Base-by-base conservation (phyloP, 345 rosid species). In the Eucalyptus cloeziana region DNA sequence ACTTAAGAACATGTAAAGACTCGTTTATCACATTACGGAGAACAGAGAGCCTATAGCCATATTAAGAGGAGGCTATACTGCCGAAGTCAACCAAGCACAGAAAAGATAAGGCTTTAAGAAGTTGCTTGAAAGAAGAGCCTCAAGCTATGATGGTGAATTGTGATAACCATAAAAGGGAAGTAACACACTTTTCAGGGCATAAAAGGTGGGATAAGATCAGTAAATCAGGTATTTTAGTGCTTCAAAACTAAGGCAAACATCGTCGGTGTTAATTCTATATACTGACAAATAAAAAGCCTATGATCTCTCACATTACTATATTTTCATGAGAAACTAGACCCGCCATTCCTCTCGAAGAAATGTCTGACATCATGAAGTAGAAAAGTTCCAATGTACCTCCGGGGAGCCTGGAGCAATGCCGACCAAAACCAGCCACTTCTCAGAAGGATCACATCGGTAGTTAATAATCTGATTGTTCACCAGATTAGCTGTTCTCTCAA, bases 391-490 rank as follows among this genome's bases (percentile, higher is more conserved):
- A 87, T 90, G 71, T 95, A 97, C 99, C 99, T 98, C 99, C 44
- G 98, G 95, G 86, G 99, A 93, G 76, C 99, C 99, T 90, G 99
- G 99, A 76, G 99, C 98, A 91, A 96, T 98, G 91, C 99, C 99
- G 93, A 98, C 93, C 94, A 97, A 92, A 89, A 98, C 99, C 91
- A 98, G 91, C 99, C 99, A 98, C 91, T 98, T 98, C 94, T 96
- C 99, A 30, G 96, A 91, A 86, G 98, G 97, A 88, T 97, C 99
- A 92, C 99, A 98, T 89, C 95, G 94, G 88, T 98, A 98, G 93
- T 98, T 98, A 76, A 98, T 98, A 86, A 98, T 96, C 94, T 98
- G 99, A 94, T 96, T 98, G 94, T 93, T 98, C 85, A 89, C 92
- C 95, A 98, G 92, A 92, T 98, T 98, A 87, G 99, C 97, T 25